Evolutionary conservation across 768 basidiomycete genomes (phyloP).

Genomic region (Trichaptum fuscoviolaceum): DNA sequence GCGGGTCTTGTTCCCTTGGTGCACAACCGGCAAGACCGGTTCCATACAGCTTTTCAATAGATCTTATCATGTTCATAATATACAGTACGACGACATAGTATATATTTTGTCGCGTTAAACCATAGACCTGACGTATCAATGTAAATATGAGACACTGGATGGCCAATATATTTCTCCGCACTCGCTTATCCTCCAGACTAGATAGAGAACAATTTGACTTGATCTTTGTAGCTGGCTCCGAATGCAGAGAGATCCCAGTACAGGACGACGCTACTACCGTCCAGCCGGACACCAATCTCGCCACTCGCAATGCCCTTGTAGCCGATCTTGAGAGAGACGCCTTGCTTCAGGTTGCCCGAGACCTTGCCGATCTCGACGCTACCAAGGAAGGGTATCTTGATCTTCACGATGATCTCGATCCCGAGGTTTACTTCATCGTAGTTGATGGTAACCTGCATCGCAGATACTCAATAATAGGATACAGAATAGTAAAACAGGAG

Average conservation of each 20-base stretch:
- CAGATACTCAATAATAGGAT: too few relatives aligned
- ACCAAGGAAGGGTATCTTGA: neutral
- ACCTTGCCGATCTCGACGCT: neutral
- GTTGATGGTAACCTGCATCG: neutral
- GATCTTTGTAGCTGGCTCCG: neutral
- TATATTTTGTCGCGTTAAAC: too few relatives aligned
- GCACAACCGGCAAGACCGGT: too few relatives aligned
- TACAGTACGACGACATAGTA: too few relatives aligned
- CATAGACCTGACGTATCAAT: too few relatives aligned
- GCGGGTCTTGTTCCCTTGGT: too few relatives aligned
- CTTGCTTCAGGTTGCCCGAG: neutral
- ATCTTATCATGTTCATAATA: too few relatives aligned
- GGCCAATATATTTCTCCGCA: neutral
- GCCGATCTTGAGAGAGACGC: neutral
- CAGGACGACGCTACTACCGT: neutral
- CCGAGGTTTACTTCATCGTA: neutral
- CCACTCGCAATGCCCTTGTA: neutral
- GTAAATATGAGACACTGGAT: neutral
- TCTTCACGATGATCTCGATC: neutral
- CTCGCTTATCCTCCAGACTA: neutral
- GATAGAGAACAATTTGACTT: neutral
- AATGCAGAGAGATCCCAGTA: neutral
- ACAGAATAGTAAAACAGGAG: too few relatives aligned
- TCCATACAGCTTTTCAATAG: too few relatives aligned
- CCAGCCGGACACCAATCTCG: neutral